Evolutionary conservation across 148 eudicot genomes (phyloP).

Genomic region (Arctostaphylos glauca): DNA sequence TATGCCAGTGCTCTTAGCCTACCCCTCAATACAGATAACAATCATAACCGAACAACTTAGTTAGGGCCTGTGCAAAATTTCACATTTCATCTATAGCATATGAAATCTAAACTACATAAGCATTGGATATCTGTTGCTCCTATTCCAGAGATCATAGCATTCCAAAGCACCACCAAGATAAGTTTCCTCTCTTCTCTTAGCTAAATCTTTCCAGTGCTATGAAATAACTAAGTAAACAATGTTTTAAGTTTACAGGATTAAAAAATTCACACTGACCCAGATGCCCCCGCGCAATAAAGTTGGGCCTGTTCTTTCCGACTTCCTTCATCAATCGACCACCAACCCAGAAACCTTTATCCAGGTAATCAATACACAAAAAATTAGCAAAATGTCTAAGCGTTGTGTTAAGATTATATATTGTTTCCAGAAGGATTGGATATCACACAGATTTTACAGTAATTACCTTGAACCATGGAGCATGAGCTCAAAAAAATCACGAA

Average conservation of each 20-base stretch:
- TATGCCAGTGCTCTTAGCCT: too few relatives aligned
- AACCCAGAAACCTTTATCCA: constrained; percentile 38
- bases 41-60: background rate
- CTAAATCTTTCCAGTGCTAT: too few relatives aligned
- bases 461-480: constrained; percentile 48
- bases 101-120: too few relatives aligned
- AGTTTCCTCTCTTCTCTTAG: too few relatives aligned
- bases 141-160: background rate
- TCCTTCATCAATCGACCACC: constrained; percentile 57
- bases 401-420: background rate
- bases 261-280: constrained; percentile 28
- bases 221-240: too few relatives aligned
- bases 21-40: too few relatives aligned
- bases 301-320: constrained; percentile 49
- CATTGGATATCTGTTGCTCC: too few relatives aligned
- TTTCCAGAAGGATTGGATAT: background rate
- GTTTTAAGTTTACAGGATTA: background rate
- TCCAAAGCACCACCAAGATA: too few relatives aligned
- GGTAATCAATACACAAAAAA: background rate
- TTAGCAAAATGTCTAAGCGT: background rate
- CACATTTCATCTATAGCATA: too few relatives aligned
- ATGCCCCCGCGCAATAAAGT: constrained; percentile 30
- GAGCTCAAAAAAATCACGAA: constrained; percentile 34
- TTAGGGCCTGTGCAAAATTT: too few relatives aligned
- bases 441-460: constrained; percentile 6